Evolutionary conservation across 345 rosid species (phyloP), one percentile per base, ranked within the genome.

Genomic region (Lepidium aucheri): DNA sequence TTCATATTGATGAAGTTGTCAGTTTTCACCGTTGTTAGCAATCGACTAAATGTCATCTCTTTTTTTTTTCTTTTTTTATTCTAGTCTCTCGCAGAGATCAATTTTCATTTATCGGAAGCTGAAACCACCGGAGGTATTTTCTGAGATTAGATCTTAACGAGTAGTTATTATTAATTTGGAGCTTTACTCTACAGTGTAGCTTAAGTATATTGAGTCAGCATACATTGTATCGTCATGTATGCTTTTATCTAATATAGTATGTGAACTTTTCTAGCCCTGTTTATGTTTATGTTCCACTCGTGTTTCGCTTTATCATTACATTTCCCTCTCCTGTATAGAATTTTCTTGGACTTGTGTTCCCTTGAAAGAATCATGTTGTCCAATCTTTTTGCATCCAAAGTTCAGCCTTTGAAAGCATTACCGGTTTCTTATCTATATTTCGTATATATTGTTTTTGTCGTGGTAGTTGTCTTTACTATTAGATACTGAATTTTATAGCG

Each of bases 21-120:
- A 60, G 60, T 30, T 71, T 26, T 53, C 63, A 52, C 69, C 80
- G 77, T 34, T 9, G 35, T 62, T 62, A 26, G 60, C 65, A 77
- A 51, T 56, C 60, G 24, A 58, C 67, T 73, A 68, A 26, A 61
- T 76, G 60, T 74, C 57, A 53, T 67, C 57, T 54, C 44, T 52
- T 43, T 68, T 65, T 53, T 78, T 45, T 83, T 80, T 75, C 53
- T 65, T 60, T 53, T 78, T 38, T 65, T 42, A 83, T 80, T 75
- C 54, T 81, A 93, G 99, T 94, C 97, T 8, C 97, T 94, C 74
- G 87, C 78, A 24, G 97, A 88, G 83, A 89, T 88, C 78, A 94
- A 91, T 72, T 26, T 73, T 77, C 93, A 80, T 79, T 61, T 87
- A 69, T 76, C 82, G 63, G 97, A 90, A 79, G 89, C 87, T 60